phyloP scores from a whole-genome alignment of 2,329 filamentous ascomycete species.

The Nemania serpens region DNA sequence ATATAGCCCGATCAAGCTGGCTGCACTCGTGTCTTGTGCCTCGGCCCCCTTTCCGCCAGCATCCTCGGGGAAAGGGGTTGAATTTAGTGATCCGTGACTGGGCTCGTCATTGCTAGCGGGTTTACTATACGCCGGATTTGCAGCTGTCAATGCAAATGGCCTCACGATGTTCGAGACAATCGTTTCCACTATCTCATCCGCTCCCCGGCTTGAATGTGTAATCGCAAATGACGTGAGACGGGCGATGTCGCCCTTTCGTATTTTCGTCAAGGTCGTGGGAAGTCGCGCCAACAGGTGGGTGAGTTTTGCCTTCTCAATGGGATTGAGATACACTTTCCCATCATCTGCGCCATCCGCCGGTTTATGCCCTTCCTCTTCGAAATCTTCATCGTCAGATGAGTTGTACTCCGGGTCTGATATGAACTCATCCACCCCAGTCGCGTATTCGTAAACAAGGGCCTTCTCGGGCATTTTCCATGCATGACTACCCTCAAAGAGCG shows the following conservation, averaged over 20 bases:
- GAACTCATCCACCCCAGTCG: slow-evolving; percentile 76
- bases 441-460: slow-evolving; percentile 79
- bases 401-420: slow-evolving; percentile 84
- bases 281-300: slow-evolving; percentile 82
- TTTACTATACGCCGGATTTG: slow-evolving; percentile 62
- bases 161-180: slow-evolving; percentile 80
- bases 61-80: slow-evolving; percentile 45
- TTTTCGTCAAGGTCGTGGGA: slow-evolving; percentile 72
- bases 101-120: slow-evolving; percentile 46
- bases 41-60: slow-evolving; percentile 48
- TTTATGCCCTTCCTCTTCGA: slow-evolving; percentile 61
- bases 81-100: slow-evolving; percentile 44
- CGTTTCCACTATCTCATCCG: slow-evolving; percentile 89
- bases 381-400: slow-evolving; percentile 82
- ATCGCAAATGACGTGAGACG: slow-evolving; percentile 88
- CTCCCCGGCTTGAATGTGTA: slow-evolving; percentile 80
- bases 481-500: slow-evolving; percentile 76
- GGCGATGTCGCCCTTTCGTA: slow-evolving; percentile 85
- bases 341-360: slow-evolving; percentile 46
- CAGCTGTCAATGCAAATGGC: slow-evolving; percentile 74
- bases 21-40: slow-evolving; percentile 66
- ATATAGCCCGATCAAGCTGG: slow-evolving; percentile 81
- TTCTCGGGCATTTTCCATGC: slow-evolving; percentile 79
- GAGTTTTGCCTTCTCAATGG: slow-evolving; percentile 81
- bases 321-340: slow-evolving; percentile 73